phyloP scores from a whole-genome alignment of 2,329 filamentous ascomycete species.

The Cladophialophora immunda region DNA sequence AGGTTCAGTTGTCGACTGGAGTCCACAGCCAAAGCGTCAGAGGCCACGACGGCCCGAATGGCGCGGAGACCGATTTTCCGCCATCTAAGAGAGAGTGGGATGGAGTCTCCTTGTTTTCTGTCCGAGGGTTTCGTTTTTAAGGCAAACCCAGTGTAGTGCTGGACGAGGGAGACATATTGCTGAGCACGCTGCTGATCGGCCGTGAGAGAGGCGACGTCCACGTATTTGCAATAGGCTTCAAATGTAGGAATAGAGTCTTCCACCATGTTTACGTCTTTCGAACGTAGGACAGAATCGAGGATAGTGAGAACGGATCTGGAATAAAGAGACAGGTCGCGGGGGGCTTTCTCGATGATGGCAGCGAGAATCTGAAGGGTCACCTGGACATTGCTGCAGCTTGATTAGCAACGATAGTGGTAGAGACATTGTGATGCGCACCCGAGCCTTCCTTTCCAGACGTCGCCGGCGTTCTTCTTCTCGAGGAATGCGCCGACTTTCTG shows the following conservation, averaged over 20 bases:
- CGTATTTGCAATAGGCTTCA: conserved; percentile 85
- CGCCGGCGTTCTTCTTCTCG: conserved; percentile 89
- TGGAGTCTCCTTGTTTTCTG: conserved; percentile 53
- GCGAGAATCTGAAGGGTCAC: conserved; percentile 93
- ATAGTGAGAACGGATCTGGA: conserved; percentile 85
- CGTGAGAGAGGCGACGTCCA: conserved; percentile 84
- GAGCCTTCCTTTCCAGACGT: conserved; percentile 88
- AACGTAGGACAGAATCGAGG: conserved; percentile 81
- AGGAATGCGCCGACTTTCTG: conserved; percentile 95
- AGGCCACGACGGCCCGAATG: conserved; percentile 80
- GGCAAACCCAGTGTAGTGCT: conserved; percentile 80
- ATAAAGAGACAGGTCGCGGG: conserved; percentile 89
- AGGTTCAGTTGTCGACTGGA: conserved; percentile 78
- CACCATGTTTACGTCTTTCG: conserved; percentile 89
- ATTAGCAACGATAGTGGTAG: conserved; percentile 24
- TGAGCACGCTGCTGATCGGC: conserved; percentile 84
- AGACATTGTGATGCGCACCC: conserved; percentile 67
- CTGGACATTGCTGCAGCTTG: conserved; percentile 76
- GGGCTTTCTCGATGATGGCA: conserved; percentile 90
- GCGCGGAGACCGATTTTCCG: conserved; percentile 77
- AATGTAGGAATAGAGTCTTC: conserved; percentile 89
- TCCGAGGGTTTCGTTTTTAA: conserved; percentile 63
- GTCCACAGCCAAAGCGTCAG: conserved; percentile 79
- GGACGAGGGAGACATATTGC: conserved; percentile 84
- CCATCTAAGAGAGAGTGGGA: conserved; percentile 81